A percentile compares a stretch with the other conserved stretches of the same genome.
These are phyloP conservation scores for Heliosperma pusillum DNA, from an alignment of 148 eudicot species.

Conservation along the genomic window DNA sequence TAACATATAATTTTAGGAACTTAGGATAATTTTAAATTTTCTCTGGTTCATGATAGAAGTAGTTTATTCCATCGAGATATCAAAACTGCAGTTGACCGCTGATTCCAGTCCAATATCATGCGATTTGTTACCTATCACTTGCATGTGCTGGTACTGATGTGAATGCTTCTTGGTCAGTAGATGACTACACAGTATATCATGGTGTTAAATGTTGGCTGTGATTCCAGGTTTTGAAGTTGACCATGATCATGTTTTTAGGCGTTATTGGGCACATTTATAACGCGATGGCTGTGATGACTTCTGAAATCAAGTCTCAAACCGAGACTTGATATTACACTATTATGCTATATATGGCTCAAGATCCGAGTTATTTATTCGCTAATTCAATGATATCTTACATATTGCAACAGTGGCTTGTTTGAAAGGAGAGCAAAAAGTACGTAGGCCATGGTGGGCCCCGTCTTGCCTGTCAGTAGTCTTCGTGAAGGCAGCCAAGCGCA, in stretches of 20 bases:
- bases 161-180: not conserved
- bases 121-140: not conserved
- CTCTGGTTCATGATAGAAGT: not conserved
- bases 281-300: not conserved
- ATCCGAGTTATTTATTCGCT: not conserved
- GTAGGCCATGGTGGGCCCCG: slow-evolving; percentile 97
- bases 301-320: not conserved
- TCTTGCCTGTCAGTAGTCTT: slow-evolving; percentile 69
- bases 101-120: not conserved
- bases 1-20: too few species aligned
- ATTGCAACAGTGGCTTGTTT: slow-evolving; percentile 78
- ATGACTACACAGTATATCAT: not conserved
- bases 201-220: not conserved
- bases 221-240: not conserved
- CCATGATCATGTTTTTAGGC: not conserved
- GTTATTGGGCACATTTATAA: too few species aligned
- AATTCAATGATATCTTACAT: slow-evolving; percentile 3
- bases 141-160: not conserved
- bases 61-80: not conserved
- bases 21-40: not conserved
- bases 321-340: not conserved
- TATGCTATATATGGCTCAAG: not conserved
- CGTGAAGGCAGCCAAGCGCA: slow-evolving; percentile 73
- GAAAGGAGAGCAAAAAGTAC: slow-evolving; percentile 93
- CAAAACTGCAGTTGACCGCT: not conserved